These are phyloP conservation scores for Septoria linicola DNA, from an alignment of 2,329 filamentous ascomycete genomes.

Conservation along the genomic window DNA sequence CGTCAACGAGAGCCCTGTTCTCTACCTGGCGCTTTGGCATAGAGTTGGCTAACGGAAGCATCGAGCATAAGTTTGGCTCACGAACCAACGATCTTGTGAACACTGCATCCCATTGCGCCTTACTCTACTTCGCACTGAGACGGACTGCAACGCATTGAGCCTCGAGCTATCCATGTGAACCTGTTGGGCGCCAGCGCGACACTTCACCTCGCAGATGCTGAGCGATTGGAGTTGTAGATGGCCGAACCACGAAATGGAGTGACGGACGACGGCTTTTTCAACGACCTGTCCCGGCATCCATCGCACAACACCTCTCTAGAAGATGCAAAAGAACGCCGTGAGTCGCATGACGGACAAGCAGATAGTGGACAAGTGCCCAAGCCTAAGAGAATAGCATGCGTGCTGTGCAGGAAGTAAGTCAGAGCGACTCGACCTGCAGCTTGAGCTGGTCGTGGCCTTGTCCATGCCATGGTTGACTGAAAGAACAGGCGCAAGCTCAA, in stretches of 20 bases:
- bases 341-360: slow-evolving; percentile 50
- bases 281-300: slow-evolving; percentile 54
- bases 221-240: slow-evolving; percentile 19
- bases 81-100: too few relatives aligned
- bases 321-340: slow-evolving; percentile 60
- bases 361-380: slow-evolving; percentile 40
- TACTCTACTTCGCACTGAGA: too few relatives aligned
- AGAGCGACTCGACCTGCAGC: not conserved
- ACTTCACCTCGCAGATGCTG: not conserved
- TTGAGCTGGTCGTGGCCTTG: not conserved
- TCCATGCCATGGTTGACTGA: not conserved
- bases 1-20: not conserved
- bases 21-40: too few relatives aligned
- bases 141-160: too few relatives aligned
- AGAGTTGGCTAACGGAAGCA: too few relatives aligned
- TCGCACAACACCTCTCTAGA: slow-evolving; percentile 42
- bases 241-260: slow-evolving; percentile 26
- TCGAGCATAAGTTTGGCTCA: too few relatives aligned
- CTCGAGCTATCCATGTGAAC: not conserved
- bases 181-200: not conserved
- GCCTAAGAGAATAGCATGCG: slow-evolving; percentile 86
- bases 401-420: slow-evolving; percentile 66
- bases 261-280: slow-evolving; percentile 52
- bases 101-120: too few relatives aligned
- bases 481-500: slow-evolving; percentile 76